These are phyloP conservation scores for Rhododendron molle DNA, from an alignment of 148 eudicot genomes.

Conservation along the genomic window DNA sequence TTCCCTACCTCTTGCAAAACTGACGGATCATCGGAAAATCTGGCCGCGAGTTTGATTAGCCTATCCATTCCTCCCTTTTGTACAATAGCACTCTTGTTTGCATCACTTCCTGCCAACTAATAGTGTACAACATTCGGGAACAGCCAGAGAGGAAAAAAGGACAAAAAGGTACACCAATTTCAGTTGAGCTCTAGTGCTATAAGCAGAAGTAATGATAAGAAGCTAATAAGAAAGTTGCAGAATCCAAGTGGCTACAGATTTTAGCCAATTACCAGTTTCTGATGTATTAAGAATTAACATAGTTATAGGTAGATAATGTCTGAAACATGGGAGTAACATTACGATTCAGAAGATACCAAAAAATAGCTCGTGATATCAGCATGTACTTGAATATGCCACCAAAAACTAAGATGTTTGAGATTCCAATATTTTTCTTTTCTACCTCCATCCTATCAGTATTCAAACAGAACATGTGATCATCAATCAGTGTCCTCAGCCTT, in stretches of 20 bases:
- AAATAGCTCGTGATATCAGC: background rate
- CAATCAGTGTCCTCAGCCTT: background rate
- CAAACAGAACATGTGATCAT: background rate
- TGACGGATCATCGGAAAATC: constrained; percentile 75
- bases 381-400: background rate
- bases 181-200: background rate
- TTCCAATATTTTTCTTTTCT: background rate
- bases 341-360: background rate
- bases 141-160: background rate
- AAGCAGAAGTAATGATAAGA: constrained; percentile 1
- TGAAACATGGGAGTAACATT: background rate
- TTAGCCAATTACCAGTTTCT: background rate
- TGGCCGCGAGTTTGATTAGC: constrained; percentile 59
- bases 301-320: background rate
- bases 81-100: constrained; percentile 67
- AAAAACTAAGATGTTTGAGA: background rate
- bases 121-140: background rate
- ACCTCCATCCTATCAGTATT: background rate
- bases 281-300: background rate
- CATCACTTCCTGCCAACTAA: constrained; percentile 98
- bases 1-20: constrained; percentile 85
- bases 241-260: background rate
- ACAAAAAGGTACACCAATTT: background rate
- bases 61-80: constrained; percentile 79
- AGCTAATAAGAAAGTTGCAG: background rate